Conservation (phyloP, 768 basidiomycete species). For the Phlebiopsis gigantea region DNA sequence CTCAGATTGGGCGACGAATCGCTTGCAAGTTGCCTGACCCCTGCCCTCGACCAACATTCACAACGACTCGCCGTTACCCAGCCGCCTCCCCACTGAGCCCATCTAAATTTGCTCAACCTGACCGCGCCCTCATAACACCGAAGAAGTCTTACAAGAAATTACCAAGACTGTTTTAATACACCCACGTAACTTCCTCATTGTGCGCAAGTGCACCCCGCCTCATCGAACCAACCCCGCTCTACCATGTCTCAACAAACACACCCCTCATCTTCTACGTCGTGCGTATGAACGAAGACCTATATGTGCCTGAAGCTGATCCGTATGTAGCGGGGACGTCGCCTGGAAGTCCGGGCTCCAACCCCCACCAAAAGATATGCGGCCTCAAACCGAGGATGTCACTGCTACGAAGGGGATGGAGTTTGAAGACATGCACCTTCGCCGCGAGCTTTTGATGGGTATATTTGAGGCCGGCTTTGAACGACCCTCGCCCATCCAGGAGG, state of each 20-base stretch:
- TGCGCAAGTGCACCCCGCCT: background rate
- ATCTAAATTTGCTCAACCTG: background rate
- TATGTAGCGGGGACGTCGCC: conserved; percentile 18
- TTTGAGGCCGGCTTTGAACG: conserved; percentile 97
- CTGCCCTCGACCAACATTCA: conserved; percentile 5
- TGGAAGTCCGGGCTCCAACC: conserved; percentile 81
- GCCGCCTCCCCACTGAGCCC: background rate
- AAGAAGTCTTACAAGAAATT: background rate
- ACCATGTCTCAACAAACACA: conserved; percentile 21
- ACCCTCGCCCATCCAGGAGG: conserved; percentile 98
- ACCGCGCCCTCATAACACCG: background rate
- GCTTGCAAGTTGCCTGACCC: conserved; percentile 1
- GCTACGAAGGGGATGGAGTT: conserved; percentile 93
- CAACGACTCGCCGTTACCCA: background rate
- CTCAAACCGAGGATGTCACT: conserved; percentile 96
- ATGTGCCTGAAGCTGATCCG: background rate
- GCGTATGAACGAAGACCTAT: conserved; percentile 5
- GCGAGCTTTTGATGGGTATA: conserved; percentile 98
- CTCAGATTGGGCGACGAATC: background rate
- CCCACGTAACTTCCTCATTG: background rate
- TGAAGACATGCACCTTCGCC: conserved; percentile 87
- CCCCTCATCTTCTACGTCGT: conserved; percentile 33
- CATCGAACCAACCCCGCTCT: background rate
- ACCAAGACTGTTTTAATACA: background rate
- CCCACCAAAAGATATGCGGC: conserved; percentile 87